These are phyloP conservation scores for Ascochyta clinopodiicola DNA, from an alignment of 2,329 filamentous ascomycete genomes.

Conservation along the genomic window DNA sequence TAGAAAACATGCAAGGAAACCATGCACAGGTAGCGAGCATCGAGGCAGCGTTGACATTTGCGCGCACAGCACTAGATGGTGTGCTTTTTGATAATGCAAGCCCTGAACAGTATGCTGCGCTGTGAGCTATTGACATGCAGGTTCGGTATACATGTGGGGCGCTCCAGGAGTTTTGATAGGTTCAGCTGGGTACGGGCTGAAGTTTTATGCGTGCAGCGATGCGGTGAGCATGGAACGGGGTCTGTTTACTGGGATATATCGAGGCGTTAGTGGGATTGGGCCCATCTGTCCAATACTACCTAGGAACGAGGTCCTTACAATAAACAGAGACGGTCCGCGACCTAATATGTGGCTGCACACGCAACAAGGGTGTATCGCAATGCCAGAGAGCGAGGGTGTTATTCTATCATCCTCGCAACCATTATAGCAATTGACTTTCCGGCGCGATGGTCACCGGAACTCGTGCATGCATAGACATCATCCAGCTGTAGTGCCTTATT, in stretches of 20 bases:
- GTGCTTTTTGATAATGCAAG: slow-evolving; percentile 43
- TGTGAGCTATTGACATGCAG: slow-evolving; percentile 43
- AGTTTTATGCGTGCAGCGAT: slow-evolving; percentile 1
- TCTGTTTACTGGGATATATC: slow-evolving; percentile 19
- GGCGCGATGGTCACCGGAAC: slow-evolving; percentile 39
- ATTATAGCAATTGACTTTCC: slow-evolving; percentile 23
- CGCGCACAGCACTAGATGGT: slow-evolving; percentile 44
- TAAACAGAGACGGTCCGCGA: slow-evolving; percentile 21
- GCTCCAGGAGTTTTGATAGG: slow-evolving; percentile 24
- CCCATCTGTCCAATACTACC: slow-evolving; percentile 32
- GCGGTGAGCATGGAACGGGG: slow-evolving; percentile 27
- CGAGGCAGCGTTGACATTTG: slow-evolving; percentile 36
- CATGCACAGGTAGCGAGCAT: slow-evolving; percentile 46
- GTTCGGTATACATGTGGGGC: slow-evolving; percentile 26
- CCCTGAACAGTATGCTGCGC: slow-evolving; percentile 39
- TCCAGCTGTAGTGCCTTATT: slow-evolving; percentile 26
- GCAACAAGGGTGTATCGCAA: not conserved
- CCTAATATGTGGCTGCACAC: slow-evolving; percentile 1
- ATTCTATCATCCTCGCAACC: not conserved
- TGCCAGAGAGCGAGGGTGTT: not conserved
- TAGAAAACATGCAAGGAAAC: slow-evolving; percentile 49
- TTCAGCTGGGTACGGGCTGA: slow-evolving; percentile 29
- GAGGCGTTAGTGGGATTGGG: slow-evolving; percentile 25
- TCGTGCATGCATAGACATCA: slow-evolving; percentile 34
- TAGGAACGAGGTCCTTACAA: slow-evolving; percentile 13